Evolutionary conservation across 495 filamentous ascomycete species (phyloP).

Genomic region (Talaromyces wortmannii): DNA sequence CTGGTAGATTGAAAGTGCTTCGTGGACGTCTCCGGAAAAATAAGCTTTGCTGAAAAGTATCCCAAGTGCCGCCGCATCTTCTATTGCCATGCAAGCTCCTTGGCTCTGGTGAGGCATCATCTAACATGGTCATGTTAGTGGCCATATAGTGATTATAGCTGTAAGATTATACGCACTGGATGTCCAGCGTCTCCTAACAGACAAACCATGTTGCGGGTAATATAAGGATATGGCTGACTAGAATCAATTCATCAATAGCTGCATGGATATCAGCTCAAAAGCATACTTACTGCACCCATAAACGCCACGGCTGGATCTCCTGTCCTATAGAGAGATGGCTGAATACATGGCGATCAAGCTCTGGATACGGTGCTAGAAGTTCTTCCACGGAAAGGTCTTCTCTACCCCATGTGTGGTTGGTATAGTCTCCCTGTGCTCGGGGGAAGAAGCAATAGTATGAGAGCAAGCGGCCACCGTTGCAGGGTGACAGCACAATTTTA

Average conservation of each 20-base stretch:
- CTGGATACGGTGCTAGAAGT: conserved; percentile 35
- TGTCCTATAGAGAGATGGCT: conserved; percentile 30
- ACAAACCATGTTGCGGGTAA: conserved; percentile 23
- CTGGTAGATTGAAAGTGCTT: conserved; percentile 35
- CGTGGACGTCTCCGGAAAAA: conserved; percentile 31
- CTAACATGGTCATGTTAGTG: not conserved
- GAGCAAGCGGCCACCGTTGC: conserved; percentile 36
- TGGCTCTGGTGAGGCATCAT: conserved; percentile 49
- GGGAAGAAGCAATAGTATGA: conserved; percentile 48
- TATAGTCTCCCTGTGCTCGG: conserved; percentile 31
- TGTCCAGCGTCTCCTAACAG: conserved; percentile 33
- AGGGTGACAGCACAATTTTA: conserved; percentile 44
- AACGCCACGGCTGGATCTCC: conserved; percentile 41
- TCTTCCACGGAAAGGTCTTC: conserved; percentile 30
- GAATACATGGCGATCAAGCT: conserved; percentile 32
- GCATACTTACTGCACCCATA: conserved; percentile 35
- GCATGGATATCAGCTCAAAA: not conserved
- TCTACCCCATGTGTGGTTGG: conserved; percentile 32
- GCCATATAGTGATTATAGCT: not conserved
- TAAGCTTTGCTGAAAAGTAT: conserved; percentile 36
- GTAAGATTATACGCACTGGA: conserved; percentile 10
- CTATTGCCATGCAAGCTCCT: conserved; percentile 44
- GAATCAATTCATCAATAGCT: not conserved
- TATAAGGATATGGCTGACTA: conserved; percentile 32
- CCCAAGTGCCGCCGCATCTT: conserved; percentile 41